phyloP scores from a whole-genome alignment of 768 basidiomycete species.

The Megacollybia marginata region DNA sequence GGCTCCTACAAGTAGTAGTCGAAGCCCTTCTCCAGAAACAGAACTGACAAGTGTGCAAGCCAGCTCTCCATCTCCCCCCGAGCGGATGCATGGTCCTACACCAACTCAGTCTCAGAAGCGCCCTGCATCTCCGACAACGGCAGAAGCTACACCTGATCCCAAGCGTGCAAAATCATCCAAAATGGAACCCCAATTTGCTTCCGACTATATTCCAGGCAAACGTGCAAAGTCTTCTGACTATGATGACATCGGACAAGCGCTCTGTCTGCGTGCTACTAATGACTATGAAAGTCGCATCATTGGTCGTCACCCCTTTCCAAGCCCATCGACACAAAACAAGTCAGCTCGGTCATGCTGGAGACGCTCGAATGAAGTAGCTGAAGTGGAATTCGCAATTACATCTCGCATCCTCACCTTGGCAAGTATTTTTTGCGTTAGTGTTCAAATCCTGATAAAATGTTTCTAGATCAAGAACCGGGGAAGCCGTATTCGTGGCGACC shows the following conservation, averaged over 20 bases:
- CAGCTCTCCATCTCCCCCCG: neutral
- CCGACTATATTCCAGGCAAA: neutral
- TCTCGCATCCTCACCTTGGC: neutral
- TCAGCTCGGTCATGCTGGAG: neutral
- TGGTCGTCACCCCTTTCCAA: conserved; percentile 1
- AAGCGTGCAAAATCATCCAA: neutral
- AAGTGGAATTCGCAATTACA: neutral
- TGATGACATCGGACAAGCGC: neutral
- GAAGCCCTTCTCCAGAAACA: neutral
- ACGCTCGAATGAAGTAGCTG: neutral
- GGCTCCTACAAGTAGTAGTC: neutral
- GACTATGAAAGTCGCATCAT: neutral
- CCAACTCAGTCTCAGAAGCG: too few relatives aligned
- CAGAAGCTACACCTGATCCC: neutral
- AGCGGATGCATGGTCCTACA: neutral
- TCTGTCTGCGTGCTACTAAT: neutral
- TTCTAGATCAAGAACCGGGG: too few relatives aligned
- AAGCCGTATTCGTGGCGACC: neutral
- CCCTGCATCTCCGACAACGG: neutral
- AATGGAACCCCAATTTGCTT: neutral
- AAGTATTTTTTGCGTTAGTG: neutral
- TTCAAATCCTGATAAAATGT: neutral
- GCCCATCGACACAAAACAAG: neutral
- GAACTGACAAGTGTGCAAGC: too few relatives aligned
- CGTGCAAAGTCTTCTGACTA: conserved; percentile 1